Base-by-base conservation (phyloP, 352 stramenopile genomes). In the Saprolegnia diclina region DNA sequence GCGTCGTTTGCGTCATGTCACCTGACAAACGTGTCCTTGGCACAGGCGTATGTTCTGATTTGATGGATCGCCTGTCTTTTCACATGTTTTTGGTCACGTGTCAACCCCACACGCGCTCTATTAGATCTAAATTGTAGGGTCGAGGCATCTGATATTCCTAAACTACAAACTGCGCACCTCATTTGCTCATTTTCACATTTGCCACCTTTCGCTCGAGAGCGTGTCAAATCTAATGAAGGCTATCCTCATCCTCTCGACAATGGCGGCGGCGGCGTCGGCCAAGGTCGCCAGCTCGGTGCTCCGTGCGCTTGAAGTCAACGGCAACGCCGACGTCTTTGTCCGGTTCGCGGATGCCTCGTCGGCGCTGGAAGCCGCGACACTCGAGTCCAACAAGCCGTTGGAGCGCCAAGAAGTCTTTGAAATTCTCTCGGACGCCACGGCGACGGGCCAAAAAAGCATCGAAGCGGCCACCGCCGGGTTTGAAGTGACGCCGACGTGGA, bases 231-330 rank as follows among this genome's bases (percentile, higher is more conserved):
- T 4, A 3, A 48, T 59, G 52, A 59, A 59, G 35, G 24, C 35
- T 9, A 4, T n/a, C n/a, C 11, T 59, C 13, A 24, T 59, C 13
- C 35, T 59, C 24, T 16, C 24, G 11, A n/a, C 52, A 11, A 35
- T 59, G 11, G 52, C 52, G 11, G 52, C 52, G 11, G 52, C 35
- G 52, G 35, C 35, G 16, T 19, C 11, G 4, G 63, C 63, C 50
- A 69, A 69, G 46, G 37, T 69, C 24, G 44, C 63, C 5, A 61
- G 32, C 21, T n/a, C 19, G 18, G 63, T 63, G 13, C 53, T 48
- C 19, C 63, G 63, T 38, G 63, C 48, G n/a, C 46, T 69, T 21
- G 45, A 69, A 48, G 45, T 48, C 21, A 22, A 52, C 0, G 21
- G 19, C 48, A 46, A 22, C 7, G 26, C 63, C 4, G 63, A 61